Evolutionary conservation across 179 eudicot genomes (phyloP).

Genomic region (Beta macrorhiza): DNA sequence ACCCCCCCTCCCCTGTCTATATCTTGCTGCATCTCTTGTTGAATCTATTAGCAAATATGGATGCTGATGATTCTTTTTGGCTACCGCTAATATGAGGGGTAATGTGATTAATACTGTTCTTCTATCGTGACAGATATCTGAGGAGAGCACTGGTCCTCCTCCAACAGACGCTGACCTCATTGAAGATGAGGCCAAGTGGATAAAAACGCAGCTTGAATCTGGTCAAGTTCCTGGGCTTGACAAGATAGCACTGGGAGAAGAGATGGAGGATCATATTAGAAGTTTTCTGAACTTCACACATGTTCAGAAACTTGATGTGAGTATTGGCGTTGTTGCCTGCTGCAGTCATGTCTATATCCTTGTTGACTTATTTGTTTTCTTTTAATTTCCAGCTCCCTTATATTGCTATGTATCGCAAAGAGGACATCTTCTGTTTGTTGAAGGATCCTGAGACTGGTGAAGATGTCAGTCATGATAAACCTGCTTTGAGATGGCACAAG

Average conservation of each 20-base stretch:
- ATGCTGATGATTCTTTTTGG: neutral
- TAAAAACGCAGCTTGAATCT: slow-evolving; percentile 63
- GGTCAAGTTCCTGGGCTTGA: slow-evolving; percentile 48
- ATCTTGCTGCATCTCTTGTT: neutral
- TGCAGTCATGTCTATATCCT: neutral
- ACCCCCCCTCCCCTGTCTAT: neutral
- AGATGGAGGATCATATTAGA: slow-evolving; percentile 61
- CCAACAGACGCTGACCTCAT: slow-evolving; percentile 57
- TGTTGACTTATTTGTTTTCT: slow-evolving; percentile 12
- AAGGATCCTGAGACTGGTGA: slow-evolving; percentile 54
- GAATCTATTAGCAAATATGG: neutral
- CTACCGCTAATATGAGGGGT: slow-evolving; percentile 1
- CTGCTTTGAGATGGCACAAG: slow-evolving; percentile 67
- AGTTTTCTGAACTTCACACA: slow-evolving; percentile 72
- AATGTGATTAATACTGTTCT: neutral
- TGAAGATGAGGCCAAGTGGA: slow-evolving; percentile 83
- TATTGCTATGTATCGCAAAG: slow-evolving; percentile 84
- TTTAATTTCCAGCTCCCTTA: slow-evolving; percentile 56
- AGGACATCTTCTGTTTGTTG: slow-evolving; percentile 63
- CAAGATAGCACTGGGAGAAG: slow-evolving; percentile 40
- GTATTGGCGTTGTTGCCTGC: slow-evolving; percentile 24
- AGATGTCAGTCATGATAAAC: slow-evolving; percentile 43
- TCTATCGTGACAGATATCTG: slow-evolving; percentile 49
- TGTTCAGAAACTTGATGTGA: slow-evolving; percentile 86
- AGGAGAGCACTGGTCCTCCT: slow-evolving; percentile 80